These are phyloP conservation scores for Salix suchowensis DNA, from an alignment of 345 rosid genomes.

Conservation along the genomic window DNA sequence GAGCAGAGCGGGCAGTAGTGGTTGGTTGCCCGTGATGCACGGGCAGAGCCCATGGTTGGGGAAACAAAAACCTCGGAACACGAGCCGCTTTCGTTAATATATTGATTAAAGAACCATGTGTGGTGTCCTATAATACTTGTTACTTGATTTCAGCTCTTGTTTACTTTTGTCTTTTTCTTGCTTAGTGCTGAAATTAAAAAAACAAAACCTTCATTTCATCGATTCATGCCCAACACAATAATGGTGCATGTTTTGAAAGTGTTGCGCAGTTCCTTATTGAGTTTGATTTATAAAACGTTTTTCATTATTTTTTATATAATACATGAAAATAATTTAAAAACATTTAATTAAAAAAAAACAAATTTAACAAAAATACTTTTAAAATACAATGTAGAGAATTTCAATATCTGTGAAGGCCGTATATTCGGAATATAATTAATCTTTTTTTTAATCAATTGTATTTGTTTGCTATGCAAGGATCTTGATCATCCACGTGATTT, in stretches of 20 bases:
- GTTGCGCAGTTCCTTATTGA: too few species aligned
- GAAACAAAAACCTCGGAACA: slow-evolving; percentile 34
- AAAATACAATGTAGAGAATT: too few species aligned
- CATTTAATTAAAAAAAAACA: too few species aligned
- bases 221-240: not conserved
- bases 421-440: not conserved
- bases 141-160: not conserved
- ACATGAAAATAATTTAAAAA: too few species aligned
- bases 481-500: not conserved
- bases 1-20: not conserved
- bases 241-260: too few species aligned
- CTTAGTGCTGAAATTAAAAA: not conserved
- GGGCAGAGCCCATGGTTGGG: slow-evolving; percentile 25
- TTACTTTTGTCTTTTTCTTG: not conserved
- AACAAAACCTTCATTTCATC: not conserved
- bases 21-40: slow-evolving; percentile 22
- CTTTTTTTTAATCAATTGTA: not conserved
- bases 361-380: too few species aligned
- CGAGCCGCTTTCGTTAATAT: slow-evolving; percentile 8
- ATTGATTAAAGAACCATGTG: not conserved
- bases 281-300: too few species aligned
- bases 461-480: not conserved
- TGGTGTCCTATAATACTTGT: not conserved
- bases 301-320: too few species aligned
- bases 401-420: not conserved